phyloP scores from a whole-genome alignment of 495 filamentous ascomycete genomes.

The Penicillium silybi region DNA sequence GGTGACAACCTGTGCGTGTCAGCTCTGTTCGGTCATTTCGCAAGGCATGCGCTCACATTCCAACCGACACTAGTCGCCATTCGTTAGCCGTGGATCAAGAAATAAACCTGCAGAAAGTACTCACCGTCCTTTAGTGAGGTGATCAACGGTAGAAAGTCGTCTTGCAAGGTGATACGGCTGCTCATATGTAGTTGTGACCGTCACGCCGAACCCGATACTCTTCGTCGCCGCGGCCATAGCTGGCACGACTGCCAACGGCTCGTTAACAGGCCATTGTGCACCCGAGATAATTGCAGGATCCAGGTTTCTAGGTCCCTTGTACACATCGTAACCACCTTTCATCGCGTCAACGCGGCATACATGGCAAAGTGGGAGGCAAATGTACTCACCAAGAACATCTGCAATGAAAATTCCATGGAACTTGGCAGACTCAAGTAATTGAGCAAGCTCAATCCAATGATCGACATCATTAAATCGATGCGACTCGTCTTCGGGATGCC shows the following conservation, averaged over 20 bases:
- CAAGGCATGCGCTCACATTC: slow-evolving; percentile 41
- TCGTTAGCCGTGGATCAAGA: neutral
- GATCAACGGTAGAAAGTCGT: slow-evolving; percentile 61
- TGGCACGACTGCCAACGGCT: slow-evolving; percentile 41
- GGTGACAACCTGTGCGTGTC: slow-evolving; percentile 51
- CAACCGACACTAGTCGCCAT: slow-evolving; percentile 44
- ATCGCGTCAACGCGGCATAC: neutral
- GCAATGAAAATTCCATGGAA: slow-evolving; percentile 59
- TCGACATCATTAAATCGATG: slow-evolving; percentile 50
- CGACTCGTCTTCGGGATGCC: slow-evolving; percentile 51
- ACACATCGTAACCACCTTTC: slow-evolving; percentile 61
- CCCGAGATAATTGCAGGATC: slow-evolving; percentile 56
- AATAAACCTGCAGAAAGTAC: slow-evolving; percentile 1
- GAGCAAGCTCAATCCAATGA: slow-evolving; percentile 48
- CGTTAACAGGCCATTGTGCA: slow-evolving; percentile 65
- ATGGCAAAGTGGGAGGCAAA: neutral
- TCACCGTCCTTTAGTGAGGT: slow-evolving; percentile 60
- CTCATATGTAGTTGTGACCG: slow-evolving; percentile 66
- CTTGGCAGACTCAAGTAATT: slow-evolving; percentile 46
- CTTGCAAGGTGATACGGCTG: slow-evolving; percentile 66
- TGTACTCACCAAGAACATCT: slow-evolving; percentile 41
- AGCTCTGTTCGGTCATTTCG: neutral
- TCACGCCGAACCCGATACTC: slow-evolving; percentile 65
- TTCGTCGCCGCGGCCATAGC: slow-evolving; percentile 54
- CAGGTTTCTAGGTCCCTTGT: slow-evolving; percentile 54